Evolutionary conservation across 2,329 filamentous ascomycete genomes (phyloP).

Genomic region (Zasmidium cellare): DNA sequence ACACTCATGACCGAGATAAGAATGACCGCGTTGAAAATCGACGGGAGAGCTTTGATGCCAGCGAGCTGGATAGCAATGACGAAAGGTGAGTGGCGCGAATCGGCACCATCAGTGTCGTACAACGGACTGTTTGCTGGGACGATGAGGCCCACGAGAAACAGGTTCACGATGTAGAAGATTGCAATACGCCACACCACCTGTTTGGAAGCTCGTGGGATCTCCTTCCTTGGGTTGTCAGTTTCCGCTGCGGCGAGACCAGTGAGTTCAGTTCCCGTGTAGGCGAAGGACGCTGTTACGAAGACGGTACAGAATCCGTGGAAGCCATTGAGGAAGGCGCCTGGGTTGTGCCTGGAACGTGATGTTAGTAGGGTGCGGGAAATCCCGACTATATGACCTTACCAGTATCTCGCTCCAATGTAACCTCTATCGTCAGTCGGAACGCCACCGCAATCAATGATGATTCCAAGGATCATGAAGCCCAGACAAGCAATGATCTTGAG

Average conservation of each 20-base stretch:
- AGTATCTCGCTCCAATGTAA: constrained; percentile 30
- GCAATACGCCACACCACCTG: constrained; percentile 36
- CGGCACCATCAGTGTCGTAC: constrained; percentile 46
- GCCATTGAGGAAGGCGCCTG: constrained; percentile 19
- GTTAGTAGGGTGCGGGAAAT: background rate
- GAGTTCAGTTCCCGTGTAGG: constrained; percentile 55
- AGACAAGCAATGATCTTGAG: constrained; percentile 47
- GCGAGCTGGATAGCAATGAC: constrained; percentile 72
- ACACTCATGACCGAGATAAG: constrained; percentile 62
- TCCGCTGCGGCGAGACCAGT: constrained; percentile 55
- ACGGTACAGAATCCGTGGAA: constrained; percentile 33
- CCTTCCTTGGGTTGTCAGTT: constrained; percentile 50
- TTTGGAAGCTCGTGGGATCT: constrained; percentile 34
- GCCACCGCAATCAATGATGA: constrained; percentile 46
- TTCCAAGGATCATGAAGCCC: constrained; percentile 65
- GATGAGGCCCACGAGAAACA: constrained; percentile 32
- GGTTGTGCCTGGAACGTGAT: no score
- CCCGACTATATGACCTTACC: constrained; percentile 8
- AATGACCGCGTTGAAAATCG: constrained; percentile 75
- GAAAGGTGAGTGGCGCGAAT: constrained; percentile 53
- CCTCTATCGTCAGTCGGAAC: constrained; percentile 36
- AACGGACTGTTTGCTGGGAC: constrained; percentile 37
- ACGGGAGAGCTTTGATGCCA: constrained; percentile 66
- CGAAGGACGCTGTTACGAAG: constrained; percentile 46
- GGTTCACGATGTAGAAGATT: constrained; percentile 33